A percentile compares a stretch with the other conserved stretches of the same genome.
Evolutionary conservation across 305 asterid genomes (phyloP).

Genomic region (Withania somnifera): DNA sequence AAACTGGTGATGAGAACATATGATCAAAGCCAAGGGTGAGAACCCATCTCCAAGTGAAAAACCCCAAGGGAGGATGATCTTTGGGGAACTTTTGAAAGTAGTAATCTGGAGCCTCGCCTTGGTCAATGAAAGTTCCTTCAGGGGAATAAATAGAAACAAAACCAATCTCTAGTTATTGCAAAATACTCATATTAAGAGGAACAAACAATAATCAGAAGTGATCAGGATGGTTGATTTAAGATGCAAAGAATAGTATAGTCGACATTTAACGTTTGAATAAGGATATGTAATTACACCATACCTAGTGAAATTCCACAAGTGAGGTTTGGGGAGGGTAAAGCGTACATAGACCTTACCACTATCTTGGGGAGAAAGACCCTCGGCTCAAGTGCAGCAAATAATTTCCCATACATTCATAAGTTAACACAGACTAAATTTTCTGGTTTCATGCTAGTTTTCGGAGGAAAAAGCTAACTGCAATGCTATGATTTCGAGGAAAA

Average conservation of each 20-base stretch:
- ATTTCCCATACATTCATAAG: background rate
- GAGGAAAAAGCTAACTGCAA: background rate
- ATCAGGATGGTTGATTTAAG: background rate
- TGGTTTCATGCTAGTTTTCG: background rate
- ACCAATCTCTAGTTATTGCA: background rate
- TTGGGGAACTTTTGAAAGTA: conserved; percentile 61
- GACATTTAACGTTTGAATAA: background rate
- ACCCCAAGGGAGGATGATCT: conserved; percentile 61
- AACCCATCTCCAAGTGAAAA: conserved; percentile 90
- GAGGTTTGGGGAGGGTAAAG: no score
- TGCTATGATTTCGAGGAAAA: no score
- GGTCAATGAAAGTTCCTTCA: conserved; percentile 62
- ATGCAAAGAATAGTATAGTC: background rate
- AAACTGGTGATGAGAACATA: conserved; percentile 84
- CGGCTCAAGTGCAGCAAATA: no score
- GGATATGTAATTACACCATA: no score
- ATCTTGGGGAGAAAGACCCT: no score
- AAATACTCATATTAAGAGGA: background rate
- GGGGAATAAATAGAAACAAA: conserved; percentile 1
- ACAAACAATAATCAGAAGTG: background rate
- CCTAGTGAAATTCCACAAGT: no score
- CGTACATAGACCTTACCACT: no score
- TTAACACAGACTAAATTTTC: background rate
- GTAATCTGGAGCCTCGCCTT: conserved; percentile 72
- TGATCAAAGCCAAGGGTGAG: conserved; percentile 66